Base-by-base conservation (phyloP, 2,329 filamentous ascomycete genomes). In the Plenodomus biglobosus region DNA sequence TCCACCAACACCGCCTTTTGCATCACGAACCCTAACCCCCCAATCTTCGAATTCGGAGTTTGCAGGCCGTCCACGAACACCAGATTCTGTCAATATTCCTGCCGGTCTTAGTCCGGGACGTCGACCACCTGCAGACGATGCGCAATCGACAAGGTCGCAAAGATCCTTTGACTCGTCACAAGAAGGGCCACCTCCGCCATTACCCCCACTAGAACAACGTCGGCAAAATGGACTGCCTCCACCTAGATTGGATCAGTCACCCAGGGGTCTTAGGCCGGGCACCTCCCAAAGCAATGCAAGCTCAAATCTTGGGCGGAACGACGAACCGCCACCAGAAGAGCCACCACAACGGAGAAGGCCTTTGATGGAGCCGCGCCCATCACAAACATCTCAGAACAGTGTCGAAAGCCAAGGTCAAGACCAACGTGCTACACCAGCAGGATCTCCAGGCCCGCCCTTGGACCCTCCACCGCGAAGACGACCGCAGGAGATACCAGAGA, bases 331-430 rank as follows among this genome's bases (percentile, higher is more conserved):
- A 8, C 48, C 55, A 42, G 66, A 69, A 24, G 65, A 68, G 32
- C 66, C 69, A 1, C 85, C 85, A 0, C 84, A 87, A 58, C 77
- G 85, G 52, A 84, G 80, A 65, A 75, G 85, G 40, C 85, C 85
- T 1, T 83, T 85, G 0, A 86, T 88, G 83, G 81, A 85, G 50
- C 78, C 62, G n/a, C 53, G 63, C 8, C 58, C 62, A 21, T 64
- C 67, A 20, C 59, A 64, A 13, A 39, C 52, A 22, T 66, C 64
- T 4, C 60, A 65, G 44, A 52, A 56, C 13, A 68, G 61, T 47
- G 36, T 58, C n/a, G 58, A 47, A 38, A 68, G 58, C 42, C 57
- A 61, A 41, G 55, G 52, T 3, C 51, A 50, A 34, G 62, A 62
- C 16, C 50, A 50, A 30, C 48, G 54, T 27, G 53, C 53, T 1